These are phyloP conservation scores for Eucalyptus paniculata DNA, from an alignment of 345 rosid genomes.

Conservation along the genomic window DNA sequence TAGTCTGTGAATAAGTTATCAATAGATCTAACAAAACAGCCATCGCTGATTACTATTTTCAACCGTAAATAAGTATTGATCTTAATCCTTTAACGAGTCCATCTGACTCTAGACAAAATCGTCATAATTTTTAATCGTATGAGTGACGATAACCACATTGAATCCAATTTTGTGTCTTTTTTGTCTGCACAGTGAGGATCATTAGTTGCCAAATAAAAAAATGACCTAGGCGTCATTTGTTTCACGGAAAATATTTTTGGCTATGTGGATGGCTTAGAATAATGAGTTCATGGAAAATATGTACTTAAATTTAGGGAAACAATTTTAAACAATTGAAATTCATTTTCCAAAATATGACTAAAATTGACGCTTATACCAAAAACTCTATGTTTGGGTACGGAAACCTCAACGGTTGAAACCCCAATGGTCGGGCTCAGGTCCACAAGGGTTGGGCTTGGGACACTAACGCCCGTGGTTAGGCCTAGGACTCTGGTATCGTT, in stretches of 20 bases:
- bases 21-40: not conserved
- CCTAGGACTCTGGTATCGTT: not conserved
- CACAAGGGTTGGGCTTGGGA: not conserved
- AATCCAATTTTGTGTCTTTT: not conserved
- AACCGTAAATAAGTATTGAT: not conserved
- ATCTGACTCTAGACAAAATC: not conserved
- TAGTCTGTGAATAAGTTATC: not conserved
- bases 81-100: not conserved
- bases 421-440: not conserved
- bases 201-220: not conserved
- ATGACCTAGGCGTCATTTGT: not conserved
- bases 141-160: not conserved
- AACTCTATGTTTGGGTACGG: not conserved
- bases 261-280: not conserved
- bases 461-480: accelerated
- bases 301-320: too few relatives aligned
- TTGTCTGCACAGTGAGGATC: not conserved
- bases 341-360: not conserved
- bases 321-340: too few relatives aligned
- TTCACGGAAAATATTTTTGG: too few relatives aligned
- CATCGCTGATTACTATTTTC: not conserved
- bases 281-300: not conserved
- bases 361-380: not conserved
- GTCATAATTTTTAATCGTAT: not conserved
- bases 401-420: not conserved